Evolutionary conservation across 345 rosid species (phyloP), one percentile per base, ranked within the genome.

Genomic region (Linum lewisii): DNA sequence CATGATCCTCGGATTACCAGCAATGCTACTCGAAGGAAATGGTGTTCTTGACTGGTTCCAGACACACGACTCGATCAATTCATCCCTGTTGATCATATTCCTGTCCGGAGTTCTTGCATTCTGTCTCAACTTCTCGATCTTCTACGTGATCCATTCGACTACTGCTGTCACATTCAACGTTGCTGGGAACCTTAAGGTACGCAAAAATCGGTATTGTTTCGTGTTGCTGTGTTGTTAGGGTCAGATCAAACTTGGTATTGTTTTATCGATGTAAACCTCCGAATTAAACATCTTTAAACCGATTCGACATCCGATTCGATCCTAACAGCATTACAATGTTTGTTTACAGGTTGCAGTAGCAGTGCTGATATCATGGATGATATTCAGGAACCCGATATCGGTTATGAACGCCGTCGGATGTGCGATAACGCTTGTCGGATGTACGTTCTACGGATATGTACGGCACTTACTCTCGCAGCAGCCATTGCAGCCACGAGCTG

Each of bases 171-270:
- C 99, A 24, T 93, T 93, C 73, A 93, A 89, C 13, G 99, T 93
- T 59, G 99, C 99, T n/a, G 99, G 99, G 69, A 93, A 93, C 74
- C 96, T 93, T 22, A 93, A 93, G 99, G 99, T 89, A 77, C 79
- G 80, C 5, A 32, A 29, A 29, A 38, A 14, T 58, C 7, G 20
- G 52, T 34, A 57, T 56, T 18, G n/a, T n/a, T n/a, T n/a, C n/a
- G n/a, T n/a, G n/a, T n/a, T n/a, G n/a, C n/a, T n/a, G n/a, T n/a
- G n/a, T n/a, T n/a, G n/a, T n/a, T n/a, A n/a, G n/a, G n/a, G n/a
- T n/a, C n/a, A n/a, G n/a, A n/a, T n/a, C n/a, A n/a, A n/a, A n/a
- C n/a, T n/a, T n/a, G n/a, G n/a, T n/a, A n/a, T n/a, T n/a, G n/a
- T n/a, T n/a, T n/a, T n/a, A n/a, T n/a, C n/a, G n/a, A n/a, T n/a